Evolutionary conservation across 2,329 filamentous ascomycete genomes (phyloP).

Genomic region (Colletotrichum paranaense): DNA sequence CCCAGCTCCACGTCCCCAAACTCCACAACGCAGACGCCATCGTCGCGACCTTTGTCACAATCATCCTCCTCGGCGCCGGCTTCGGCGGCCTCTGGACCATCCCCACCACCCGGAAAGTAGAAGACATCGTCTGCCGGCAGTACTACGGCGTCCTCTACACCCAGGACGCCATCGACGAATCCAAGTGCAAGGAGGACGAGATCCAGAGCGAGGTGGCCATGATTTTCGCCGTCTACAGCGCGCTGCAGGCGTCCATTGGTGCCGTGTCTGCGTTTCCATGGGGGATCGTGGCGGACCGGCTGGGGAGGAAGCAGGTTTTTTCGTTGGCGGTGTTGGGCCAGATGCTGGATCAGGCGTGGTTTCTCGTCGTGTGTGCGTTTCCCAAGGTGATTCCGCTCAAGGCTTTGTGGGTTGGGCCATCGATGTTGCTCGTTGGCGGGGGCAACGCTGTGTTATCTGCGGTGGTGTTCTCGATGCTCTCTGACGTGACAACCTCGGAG

Average conservation of each 20-base stretch:
- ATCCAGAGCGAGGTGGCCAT: constrained; percentile 50
- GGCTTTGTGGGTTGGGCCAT: constrained; percentile 47
- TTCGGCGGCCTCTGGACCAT: constrained; percentile 46
- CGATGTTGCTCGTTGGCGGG: constrained; percentile 48
- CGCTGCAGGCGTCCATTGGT: constrained; percentile 45
- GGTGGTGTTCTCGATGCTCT: constrained; percentile 47
- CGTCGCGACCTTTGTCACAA: constrained; percentile 43
- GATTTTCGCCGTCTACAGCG: constrained; percentile 44
- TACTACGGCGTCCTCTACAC: constrained; percentile 45
- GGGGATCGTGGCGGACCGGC: constrained; percentile 50
- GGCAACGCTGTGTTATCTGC: constrained; percentile 46
- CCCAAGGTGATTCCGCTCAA: constrained; percentile 44
- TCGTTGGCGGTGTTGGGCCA: constrained; percentile 45
- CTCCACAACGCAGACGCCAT: constrained; percentile 41
- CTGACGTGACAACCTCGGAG: constrained; percentile 50
- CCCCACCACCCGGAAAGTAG: constrained; percentile 47
- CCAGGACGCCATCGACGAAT: constrained; percentile 47
- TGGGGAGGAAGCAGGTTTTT: constrained; percentile 50
- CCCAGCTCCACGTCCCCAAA: constrained; percentile 38
- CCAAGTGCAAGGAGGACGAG: constrained; percentile 48
- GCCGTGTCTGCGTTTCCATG: constrained; percentile 48
- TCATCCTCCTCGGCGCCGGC: constrained; percentile 44
- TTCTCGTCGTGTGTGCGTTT: constrained; percentile 48
- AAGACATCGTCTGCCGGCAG: constrained; percentile 52
- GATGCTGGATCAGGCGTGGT: constrained; percentile 41